phyloP scores from a whole-genome alignment of 257 asterid species.

The Misopates orontium region DNA sequence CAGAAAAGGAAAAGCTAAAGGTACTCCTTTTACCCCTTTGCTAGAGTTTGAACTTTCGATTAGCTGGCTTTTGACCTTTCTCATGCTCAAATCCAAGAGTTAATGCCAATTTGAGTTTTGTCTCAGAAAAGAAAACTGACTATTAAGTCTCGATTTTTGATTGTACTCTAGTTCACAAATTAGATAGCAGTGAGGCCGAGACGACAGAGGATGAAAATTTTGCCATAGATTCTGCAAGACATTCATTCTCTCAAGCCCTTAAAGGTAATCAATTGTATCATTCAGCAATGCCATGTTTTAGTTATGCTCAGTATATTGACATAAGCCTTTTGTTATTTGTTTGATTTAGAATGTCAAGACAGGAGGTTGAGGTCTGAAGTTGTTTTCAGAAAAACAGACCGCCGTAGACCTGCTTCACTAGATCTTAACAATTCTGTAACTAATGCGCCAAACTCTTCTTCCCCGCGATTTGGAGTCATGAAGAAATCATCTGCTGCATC shows the following conservation, averaged over 20 bases:
- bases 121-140: conserved; percentile 26
- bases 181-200: conserved; percentile 70
- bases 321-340: conserved; percentile 3
- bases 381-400: conserved; percentile 50
- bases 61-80: conserved; percentile 25
- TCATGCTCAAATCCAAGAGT: conserved; percentile 13
- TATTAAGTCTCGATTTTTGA: conserved; percentile 28
- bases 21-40: conserved; percentile 40
- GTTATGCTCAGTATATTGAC: conserved; percentile 9
- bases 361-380: conserved; percentile 62
- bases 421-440: conserved; percentile 62
- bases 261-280: conserved; percentile 51
- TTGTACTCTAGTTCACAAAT: conserved; percentile 45
- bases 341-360: conserved; percentile 75
- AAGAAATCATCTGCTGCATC: conserved; percentile 52
- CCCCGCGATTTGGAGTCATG: conserved; percentile 62
- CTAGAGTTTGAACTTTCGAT: conserved; percentile 25
- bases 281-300: conserved; percentile 4
- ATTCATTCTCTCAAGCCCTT: conserved; percentile 88
- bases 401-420: conserved; percentile 68
- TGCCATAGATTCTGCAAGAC: conserved; percentile 69
- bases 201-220: conserved; percentile 69
- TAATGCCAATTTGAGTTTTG: conserved; percentile 5
- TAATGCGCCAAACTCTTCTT: conserved; percentile 49
- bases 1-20: conserved; percentile 72